Evolutionary conservation across 768 basidiomycete genomes (phyloP).

Genomic region (Rossbeevera mucosa): DNA sequence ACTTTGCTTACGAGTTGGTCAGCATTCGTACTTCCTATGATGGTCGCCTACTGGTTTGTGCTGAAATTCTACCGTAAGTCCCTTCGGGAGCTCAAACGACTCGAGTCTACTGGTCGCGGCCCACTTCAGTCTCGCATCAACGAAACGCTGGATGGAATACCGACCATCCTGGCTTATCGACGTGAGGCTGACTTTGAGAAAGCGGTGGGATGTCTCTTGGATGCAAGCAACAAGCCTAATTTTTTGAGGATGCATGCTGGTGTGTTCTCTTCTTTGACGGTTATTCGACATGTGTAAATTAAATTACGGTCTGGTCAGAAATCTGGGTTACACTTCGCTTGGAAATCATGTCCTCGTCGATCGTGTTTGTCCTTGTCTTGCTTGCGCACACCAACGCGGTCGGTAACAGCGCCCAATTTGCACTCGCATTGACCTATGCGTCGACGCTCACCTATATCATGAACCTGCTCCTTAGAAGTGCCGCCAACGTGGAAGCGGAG

Average conservation of each 20-base stretch:
- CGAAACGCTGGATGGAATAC: conserved; percentile 45
- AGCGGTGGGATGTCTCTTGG: conserved; percentile 18
- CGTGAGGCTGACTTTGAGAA: conserved; percentile 26
- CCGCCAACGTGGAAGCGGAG: conserved; percentile 27
- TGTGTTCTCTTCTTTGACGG: conserved; percentile 5
- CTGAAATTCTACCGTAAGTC: conserved; percentile 46
- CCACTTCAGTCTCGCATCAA: conserved; percentile 49
- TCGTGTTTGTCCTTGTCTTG: conserved; percentile 24
- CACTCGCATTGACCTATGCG: conserved; percentile 28
- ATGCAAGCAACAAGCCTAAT: conserved; percentile 26
- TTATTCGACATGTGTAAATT: neutral
- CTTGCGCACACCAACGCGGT: conserved; percentile 26
- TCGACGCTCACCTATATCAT: conserved; percentile 24
- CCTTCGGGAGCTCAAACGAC: conserved; percentile 44
- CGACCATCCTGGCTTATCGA: conserved; percentile 46
- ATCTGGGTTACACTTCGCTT: conserved; percentile 31
- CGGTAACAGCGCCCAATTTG: conserved; percentile 22
- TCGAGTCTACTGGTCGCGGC: conserved; percentile 43
- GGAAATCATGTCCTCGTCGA: conserved; percentile 26
- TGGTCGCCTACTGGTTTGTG: conserved; percentile 37
- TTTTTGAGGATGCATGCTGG: conserved; percentile 26
- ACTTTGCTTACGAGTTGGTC: conserved; percentile 15
- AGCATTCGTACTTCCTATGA: conserved; percentile 23
- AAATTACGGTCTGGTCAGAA: conserved; percentile 16
- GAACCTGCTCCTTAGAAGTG: conserved; percentile 26